A percentile compares a stretch with the other conserved stretches of the same genome.
Conservation (phyloP, 73 alveolate genomes). For the Blepharisma stoltei region DNA sequence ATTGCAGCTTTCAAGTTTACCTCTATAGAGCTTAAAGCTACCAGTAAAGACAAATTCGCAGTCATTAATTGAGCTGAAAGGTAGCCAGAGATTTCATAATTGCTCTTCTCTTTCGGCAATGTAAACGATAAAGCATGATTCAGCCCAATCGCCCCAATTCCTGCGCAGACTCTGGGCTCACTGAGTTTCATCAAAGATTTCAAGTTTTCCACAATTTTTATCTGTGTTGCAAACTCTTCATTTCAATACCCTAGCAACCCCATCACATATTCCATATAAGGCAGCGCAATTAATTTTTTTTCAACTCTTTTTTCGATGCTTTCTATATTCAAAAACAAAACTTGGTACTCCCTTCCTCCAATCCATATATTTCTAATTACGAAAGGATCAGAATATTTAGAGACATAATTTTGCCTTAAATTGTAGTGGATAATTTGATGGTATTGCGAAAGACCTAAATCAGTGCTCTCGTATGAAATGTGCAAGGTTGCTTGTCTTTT, state of each 20-base stretch:
- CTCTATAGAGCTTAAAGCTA: neutral
- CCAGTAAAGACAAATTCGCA: neutral
- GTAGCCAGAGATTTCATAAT: neutral
- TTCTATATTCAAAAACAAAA: neutral
- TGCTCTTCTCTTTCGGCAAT: neutral
- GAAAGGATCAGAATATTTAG: neutral
- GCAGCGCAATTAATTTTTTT: neutral
- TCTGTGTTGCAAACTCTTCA: neutral
- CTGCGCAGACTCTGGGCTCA: neutral
- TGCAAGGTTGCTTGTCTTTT: neutral
- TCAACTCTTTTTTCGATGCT: neutral
- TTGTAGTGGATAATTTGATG: neutral
- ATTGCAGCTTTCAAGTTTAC: neutral
- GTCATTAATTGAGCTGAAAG: neutral
- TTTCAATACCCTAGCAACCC: neutral
- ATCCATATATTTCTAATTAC: neutral
- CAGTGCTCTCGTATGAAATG: neutral
- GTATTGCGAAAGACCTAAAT: neutral
- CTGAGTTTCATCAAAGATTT: neutral
- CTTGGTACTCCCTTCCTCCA: neutral
- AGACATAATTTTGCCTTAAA: neutral
- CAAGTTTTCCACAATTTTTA: neutral
- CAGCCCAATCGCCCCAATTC: neutral
- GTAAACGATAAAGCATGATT: neutral
- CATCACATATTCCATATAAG: neutral